These are phyloP conservation scores for Stenogyne calaminthoides DNA, from an alignment of 305 asterid genomes.

Conservation along the genomic window DNA sequence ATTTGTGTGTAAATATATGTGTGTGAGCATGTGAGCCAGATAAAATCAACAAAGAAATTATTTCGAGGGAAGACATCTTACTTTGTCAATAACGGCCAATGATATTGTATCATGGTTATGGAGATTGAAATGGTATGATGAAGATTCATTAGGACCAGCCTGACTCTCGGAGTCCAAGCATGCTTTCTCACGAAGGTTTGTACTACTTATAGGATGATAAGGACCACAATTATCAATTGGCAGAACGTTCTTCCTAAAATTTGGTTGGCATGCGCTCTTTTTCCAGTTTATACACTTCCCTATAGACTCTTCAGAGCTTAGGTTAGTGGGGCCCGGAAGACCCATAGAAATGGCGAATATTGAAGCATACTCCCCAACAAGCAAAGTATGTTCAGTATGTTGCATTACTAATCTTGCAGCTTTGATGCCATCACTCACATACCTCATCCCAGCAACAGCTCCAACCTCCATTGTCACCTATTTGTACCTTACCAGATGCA, in stretches of 20 bases:
- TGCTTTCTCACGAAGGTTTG: conserved; percentile 24
- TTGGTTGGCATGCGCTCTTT: conserved; percentile 72
- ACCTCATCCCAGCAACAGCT: conserved; percentile 95
- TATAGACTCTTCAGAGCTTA: conserved; percentile 80
- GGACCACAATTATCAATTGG: conserved; percentile 82
- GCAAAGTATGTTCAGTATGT: conserved; percentile 85
- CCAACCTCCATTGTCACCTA: conserved; percentile 99
- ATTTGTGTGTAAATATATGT: background rate
- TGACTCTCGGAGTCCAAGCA: conserved; percentile 39
- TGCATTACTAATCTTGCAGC: conserved; percentile 88
- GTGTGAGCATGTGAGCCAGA: background rate
- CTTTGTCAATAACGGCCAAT: conserved; percentile 89
- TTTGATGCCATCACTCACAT: conserved; percentile 78
- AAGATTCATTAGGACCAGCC: conserved; percentile 31
- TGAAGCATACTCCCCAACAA: conserved; percentile 92
- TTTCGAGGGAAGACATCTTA: conserved; percentile 38
- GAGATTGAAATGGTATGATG: conserved; percentile 40
- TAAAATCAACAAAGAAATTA: conserved; percentile 1
- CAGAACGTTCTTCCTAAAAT: conserved; percentile 70
- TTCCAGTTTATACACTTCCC: conserved; percentile 81
- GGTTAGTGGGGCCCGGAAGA: conserved; percentile 84
- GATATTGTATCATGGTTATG: conserved; percentile 90
- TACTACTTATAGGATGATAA: conserved; percentile 45
- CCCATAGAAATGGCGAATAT: conserved; percentile 92
- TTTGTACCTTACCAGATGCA: conserved; percentile 57